Conservation (phyloP, 73 alveolate genomes). For the Tetrahymena borealis region DNA sequence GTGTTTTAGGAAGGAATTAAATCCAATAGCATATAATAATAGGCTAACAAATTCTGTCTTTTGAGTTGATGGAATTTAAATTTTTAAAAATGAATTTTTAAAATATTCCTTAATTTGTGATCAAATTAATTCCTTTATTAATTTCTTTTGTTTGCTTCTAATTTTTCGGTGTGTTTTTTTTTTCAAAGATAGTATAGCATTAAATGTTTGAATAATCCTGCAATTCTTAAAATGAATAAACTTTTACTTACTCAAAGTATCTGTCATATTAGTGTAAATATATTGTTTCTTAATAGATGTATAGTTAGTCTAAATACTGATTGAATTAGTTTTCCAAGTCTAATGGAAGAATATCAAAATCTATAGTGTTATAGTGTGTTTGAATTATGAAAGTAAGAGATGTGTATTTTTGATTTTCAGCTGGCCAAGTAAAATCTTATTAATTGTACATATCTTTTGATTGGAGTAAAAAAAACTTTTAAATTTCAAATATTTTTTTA, state of each 20-base stretch:
- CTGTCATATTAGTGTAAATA: too few relatives aligned
- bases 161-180: neutral
- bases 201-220: neutral
- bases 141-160: neutral
- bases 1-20: neutral
- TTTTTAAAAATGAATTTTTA: neutral
- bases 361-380: too few relatives aligned
- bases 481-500: neutral
- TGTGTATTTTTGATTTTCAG: neutral
- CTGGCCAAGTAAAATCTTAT: neutral
- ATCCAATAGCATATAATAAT: neutral
- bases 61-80: neutral
- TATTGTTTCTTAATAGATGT: too few relatives aligned
- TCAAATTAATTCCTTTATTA: neutral
- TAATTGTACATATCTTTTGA: neutral
- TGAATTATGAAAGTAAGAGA: neutral
- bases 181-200: neutral
- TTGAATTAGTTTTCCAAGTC: too few relatives aligned
- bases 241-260: too few relatives aligned
- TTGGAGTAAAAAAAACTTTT: neutral
- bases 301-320: too few relatives aligned
- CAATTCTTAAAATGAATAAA: too few relatives aligned
- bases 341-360: too few relatives aligned
- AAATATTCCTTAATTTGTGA: neutral
- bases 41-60: constrained; percentile 3